Conservation (phyloP, 768 basidiomycete genomes). For the Lentinula aciculospora region DNA sequence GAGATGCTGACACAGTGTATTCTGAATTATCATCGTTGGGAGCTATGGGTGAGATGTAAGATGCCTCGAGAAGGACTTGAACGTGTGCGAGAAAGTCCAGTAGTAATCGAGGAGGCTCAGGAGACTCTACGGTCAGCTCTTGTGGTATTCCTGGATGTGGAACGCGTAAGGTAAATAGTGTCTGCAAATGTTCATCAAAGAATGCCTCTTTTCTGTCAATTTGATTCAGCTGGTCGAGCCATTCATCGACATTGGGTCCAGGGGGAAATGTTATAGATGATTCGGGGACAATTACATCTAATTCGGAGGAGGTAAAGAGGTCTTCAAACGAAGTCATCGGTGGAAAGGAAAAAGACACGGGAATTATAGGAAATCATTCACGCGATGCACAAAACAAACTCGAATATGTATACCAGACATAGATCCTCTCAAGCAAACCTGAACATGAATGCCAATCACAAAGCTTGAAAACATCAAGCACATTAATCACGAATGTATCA, state of each 20-base stretch:
- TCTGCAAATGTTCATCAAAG: slow-evolving; percentile 7
- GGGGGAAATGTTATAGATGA: background rate
- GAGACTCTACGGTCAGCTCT: background rate
- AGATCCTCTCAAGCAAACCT: no score
- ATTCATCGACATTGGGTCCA: background rate
- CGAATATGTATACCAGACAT: no score
- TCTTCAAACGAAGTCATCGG: background rate
- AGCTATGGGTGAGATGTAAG: slow-evolving; percentile 1
- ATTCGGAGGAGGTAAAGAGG: slow-evolving; percentile 1
- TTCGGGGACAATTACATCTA: slow-evolving; percentile 6
- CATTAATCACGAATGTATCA: no score
- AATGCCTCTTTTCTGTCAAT: slow-evolving; percentile 4
- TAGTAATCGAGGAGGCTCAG: background rate
- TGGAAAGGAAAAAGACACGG: background rate
- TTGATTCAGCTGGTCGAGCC: background rate
- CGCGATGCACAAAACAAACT: no score
- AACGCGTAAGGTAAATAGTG: background rate
- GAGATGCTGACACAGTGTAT: slow-evolving; percentile 1
- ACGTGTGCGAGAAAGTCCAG: slow-evolving; percentile 5
- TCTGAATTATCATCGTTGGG: background rate
- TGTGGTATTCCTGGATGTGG: background rate
- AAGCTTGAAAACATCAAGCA: no score
- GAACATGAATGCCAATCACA: no score
- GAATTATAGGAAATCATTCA: background rate
- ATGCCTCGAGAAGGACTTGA: slow-evolving; percentile 1